Conservation (phyloP, 1,284 basidiomycete species). For the Heterobasidion occidentale region DNA sequence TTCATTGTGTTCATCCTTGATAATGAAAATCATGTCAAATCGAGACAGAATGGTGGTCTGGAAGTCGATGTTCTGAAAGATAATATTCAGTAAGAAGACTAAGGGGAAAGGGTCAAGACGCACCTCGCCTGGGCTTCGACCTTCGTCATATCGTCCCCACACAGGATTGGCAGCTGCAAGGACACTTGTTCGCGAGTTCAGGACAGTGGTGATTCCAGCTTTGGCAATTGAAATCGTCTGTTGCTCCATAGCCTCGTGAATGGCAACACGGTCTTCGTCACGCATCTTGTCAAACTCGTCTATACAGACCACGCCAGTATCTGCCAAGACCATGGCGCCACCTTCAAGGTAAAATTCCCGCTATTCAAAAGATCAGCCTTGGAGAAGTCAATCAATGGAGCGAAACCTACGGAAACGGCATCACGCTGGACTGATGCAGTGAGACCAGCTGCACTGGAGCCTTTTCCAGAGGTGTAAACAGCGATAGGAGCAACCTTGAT, state of each 20-base stretch:
- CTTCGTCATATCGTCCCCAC: conserved; percentile 97
- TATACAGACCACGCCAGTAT: conserved; percentile 98
- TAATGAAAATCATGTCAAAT: conserved; percentile 99
- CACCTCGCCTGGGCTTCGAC: conserved; percentile 93
- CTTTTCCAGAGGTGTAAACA: conserved; percentile 98
- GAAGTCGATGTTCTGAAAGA: conserved; percentile 86
- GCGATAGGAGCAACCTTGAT: conserved; percentile 88
- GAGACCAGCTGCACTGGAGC: conserved; percentile 95
- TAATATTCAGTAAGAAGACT: neutral
- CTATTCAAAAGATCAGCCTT: conserved; percentile 29
- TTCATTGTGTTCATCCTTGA: conserved; percentile 98
- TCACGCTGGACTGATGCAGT: conserved; percentile 98
- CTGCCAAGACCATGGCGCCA: conserved; percentile 98
- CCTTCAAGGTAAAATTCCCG: conserved; percentile 99
- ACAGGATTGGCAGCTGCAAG: conserved; percentile 98
- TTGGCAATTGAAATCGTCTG: conserved; percentile 99
- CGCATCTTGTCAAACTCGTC: conserved; percentile 99
- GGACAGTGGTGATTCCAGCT: conserved; percentile 96
- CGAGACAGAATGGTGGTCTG: conserved; percentile 98
- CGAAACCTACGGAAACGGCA: conserved; percentile 67
- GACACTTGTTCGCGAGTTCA: conserved; percentile 95
- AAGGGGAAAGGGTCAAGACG: conserved; percentile 5
- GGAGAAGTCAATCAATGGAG: neutral
- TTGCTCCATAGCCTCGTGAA: conserved; percentile 99
- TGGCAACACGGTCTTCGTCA: conserved; percentile 97